Conservation (phyloP, 495 filamentous ascomycete genomes). For the Penicillium nucicola region DNA sequence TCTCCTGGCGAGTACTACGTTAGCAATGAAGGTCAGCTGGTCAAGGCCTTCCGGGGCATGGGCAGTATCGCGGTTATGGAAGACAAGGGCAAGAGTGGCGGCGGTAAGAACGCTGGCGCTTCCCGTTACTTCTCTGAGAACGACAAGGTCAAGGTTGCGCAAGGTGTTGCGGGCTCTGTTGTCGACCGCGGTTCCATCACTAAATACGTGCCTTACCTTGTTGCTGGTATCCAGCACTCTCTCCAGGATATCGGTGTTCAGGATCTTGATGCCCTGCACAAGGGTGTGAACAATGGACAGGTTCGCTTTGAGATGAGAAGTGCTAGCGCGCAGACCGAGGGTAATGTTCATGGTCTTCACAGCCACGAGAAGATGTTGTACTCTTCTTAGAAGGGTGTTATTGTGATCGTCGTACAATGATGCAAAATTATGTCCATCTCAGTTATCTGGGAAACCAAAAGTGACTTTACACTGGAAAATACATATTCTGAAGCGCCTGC, state of each 20-base stretch:
- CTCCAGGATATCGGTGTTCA: slow-evolving; percentile 90
- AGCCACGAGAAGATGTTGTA: slow-evolving; percentile 99
- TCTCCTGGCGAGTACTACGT: slow-evolving; percentile 97
- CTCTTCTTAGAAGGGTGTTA: slow-evolving; percentile 52
- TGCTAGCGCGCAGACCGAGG: too few species aligned
- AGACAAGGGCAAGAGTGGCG: slow-evolving; percentile 67
- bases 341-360: slow-evolving; percentile 92
- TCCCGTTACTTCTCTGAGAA: slow-evolving; percentile 98
- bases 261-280: slow-evolving; percentile 72
- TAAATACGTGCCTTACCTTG: slow-evolving; percentile 93
- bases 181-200: slow-evolving; percentile 75
- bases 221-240: slow-evolving; percentile 93
- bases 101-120: slow-evolving; percentile 90
- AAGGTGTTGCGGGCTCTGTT: slow-evolving; percentile 82
- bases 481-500: too few species aligned
- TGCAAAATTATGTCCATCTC: too few species aligned
- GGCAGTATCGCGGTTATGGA: slow-evolving; percentile 99
- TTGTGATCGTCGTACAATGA: too few species aligned
- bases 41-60: slow-evolving; percentile 99
- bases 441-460: too few species aligned
- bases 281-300: slow-evolving; percentile 68
- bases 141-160: slow-evolving; percentile 87
- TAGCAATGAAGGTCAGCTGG: slow-evolving; percentile 89
- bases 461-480: too few species aligned
- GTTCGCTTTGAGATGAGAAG: slow-evolving; percentile 95